Base-by-base conservation (phyloP, 176 grass and related monocot species). In the Echinochloa phyllopogon region DNA sequence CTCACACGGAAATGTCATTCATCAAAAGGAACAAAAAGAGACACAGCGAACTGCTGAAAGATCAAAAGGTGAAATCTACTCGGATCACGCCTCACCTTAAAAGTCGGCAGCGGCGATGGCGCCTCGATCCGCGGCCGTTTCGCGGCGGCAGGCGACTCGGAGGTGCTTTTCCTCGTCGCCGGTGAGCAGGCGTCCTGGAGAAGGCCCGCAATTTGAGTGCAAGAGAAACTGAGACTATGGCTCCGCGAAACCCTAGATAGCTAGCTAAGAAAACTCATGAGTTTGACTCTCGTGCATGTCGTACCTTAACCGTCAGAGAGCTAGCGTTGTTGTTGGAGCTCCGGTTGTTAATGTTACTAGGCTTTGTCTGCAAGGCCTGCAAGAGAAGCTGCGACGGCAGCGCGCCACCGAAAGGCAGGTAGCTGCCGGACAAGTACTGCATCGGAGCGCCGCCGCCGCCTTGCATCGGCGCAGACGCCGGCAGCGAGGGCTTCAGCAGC, bases 61-160 rank as follows among this genome's bases (percentile, higher is more conserved):
- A 74, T 61, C 20, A 58, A 58, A 86, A 86, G 44, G 7, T 79
- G 42, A 66, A 69, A 64, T 66, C 37, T 8, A 61, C 20, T 74
- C 75, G 80, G 69, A 80, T 90, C 65, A 10, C 9, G 61, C 66
- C 29, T 57, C 85, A 95, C 96, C 88, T 98, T 98, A 77, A 98
- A 98, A 81, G 91, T 96, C 8, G 96, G 96, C 83, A 98, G 76
- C 53, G 91, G 89, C 52, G 93, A 98, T 23, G 91, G 96, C 37
- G 89, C 74, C 58, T 95, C 93, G 57, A 98, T 94, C 85, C 96
- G 75, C 56, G 87, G 86, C 86, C 91, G 90, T 81, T 98, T 98
- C 24, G 70, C 83, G 41, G 87, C 23, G 12, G 79, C 39, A 55
- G 85, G 62, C 12, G 38, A 61, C 47, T 93, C 88, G 5, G 74